Base-by-base conservation (phyloP, 495 filamentous ascomycete species). In the Neurospora africana region DNA sequence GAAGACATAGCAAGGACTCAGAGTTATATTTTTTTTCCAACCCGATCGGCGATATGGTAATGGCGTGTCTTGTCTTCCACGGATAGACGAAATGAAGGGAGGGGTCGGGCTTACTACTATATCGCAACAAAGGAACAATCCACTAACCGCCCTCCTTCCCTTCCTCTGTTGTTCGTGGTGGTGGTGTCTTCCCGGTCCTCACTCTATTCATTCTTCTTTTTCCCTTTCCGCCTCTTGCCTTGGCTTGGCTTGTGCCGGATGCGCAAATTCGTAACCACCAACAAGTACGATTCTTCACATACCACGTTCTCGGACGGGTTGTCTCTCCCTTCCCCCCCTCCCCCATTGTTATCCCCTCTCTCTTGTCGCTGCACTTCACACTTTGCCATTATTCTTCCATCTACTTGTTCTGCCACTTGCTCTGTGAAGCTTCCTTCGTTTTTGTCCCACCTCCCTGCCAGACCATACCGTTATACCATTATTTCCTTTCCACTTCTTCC, bases 271-370 rank as follows among this genome's bases (percentile, higher is more conserved):
- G 39, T 41, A 8, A 21, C 43, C 8, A 27, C 2, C 8, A 53
- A 58, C 21, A 58, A 58, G 47, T 58, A 4, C 21, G 11, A 58
- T 58, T 58, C 21, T 58, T 58, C 47, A 65, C 47, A 65, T 35
- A 58, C 47, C 53, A 65, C 53, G 53, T 65, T 65, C 53, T 65
- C 27, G 53, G n/a, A n/a, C n/a, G n/a, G 21, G 21, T 27, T 43
- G 40, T 43, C 6, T 40, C 43, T 73, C 23, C n/a, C 43, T 19
- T 38, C n/a, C 43, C 68, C 67, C 27, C 11, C 36, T 36, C 41
- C 73, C 68, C 73, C 68, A 68, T 74, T 71, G 72, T 71, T 73
- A 76, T 74, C 69, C 21, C 15, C 15, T 27, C 35, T 15, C 37
- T 27, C 19, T 19, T 65, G 61, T 71, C 68, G 30, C 71, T 38